phyloP scores from a whole-genome alignment of 805 yeast genomes.

The Monosporozyma aquatica region DNA sequence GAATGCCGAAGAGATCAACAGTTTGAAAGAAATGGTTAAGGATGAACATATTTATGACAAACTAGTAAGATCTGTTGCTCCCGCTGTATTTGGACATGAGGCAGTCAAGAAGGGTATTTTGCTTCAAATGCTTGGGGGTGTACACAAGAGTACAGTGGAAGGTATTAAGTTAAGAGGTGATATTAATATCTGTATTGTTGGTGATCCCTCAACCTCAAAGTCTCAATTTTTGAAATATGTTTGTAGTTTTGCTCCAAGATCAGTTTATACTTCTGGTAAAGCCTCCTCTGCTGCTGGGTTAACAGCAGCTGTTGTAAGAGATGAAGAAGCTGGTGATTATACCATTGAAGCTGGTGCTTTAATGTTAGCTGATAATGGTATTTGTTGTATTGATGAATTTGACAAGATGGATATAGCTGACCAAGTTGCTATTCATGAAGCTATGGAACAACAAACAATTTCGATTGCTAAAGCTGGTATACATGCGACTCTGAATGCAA shows the following conservation, averaged over 20 bases:
- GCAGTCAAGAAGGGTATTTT: constrained; percentile 85
- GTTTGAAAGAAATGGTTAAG: constrained; percentile 81
- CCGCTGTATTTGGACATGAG: constrained; percentile 95
- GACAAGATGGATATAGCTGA: constrained; percentile 94
- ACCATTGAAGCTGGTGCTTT: constrained; percentile 98
- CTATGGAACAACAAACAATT: constrained; percentile 99
- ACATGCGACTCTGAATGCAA: constrained; percentile 93
- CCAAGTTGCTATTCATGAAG: constrained; percentile 98
- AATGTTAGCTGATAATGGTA: constrained; percentile 97
- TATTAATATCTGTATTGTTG: constrained; percentile 90
- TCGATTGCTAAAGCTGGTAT: constrained; percentile 98
- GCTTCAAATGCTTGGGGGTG: constrained; percentile 87
- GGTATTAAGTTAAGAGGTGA: constrained; percentile 95
- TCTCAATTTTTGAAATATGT: constrained; percentile 94
- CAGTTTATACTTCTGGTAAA: constrained; percentile 95
- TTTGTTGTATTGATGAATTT: constrained; percentile 96
- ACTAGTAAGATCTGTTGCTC: constrained; percentile 82
- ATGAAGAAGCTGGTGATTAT: constrained; percentile 93
- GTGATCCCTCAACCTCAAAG: constrained; percentile 96
- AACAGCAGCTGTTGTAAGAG: constrained; percentile 95
- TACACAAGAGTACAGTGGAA: constrained; percentile 85
- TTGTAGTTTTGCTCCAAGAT: constrained; percentile 81
- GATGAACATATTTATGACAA: constrained; percentile 79
- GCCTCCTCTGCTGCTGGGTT: constrained; percentile 98
- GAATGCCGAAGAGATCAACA: constrained; percentile 73